phyloP scores from a whole-genome alignment of 2,329 filamentous ascomycete genomes.

The Ophiocordyceps sinensis region DNA sequence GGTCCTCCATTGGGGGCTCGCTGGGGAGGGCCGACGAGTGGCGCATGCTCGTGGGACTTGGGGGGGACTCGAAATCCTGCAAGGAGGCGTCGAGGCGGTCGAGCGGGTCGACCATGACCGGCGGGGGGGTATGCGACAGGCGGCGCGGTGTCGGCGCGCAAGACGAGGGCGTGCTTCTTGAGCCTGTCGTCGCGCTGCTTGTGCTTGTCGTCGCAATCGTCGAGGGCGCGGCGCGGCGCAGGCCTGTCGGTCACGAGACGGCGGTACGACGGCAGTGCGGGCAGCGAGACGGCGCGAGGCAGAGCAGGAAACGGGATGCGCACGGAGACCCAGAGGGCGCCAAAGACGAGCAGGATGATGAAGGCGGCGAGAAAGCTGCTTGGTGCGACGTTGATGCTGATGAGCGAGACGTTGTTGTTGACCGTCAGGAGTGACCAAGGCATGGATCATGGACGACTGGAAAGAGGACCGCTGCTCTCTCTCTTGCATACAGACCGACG shows the following conservation, averaged over 20 bases:
- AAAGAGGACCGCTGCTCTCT: background rate
- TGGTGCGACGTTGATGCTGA: slow-evolving; percentile 44
- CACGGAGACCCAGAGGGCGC: slow-evolving; percentile 29
- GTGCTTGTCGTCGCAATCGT: slow-evolving; percentile 4
- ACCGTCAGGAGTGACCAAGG: slow-evolving; percentile 44
- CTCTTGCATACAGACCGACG: background rate
- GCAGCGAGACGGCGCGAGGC: slow-evolving; percentile 4
- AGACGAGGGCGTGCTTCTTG: slow-evolving; percentile 10
- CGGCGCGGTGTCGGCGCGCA: slow-evolving; percentile 16
- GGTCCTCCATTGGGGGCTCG: slow-evolving; percentile 20
- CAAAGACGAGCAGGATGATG: slow-evolving; percentile 33
- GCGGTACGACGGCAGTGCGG: slow-evolving; percentile 3
- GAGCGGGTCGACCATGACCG: slow-evolving; percentile 18
- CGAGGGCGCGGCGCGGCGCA: slow-evolving; percentile 10
- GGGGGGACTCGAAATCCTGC: slow-evolving; percentile 39
- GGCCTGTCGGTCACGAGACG: slow-evolving; percentile 12
- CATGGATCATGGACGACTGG: slow-evolving; percentile 24
- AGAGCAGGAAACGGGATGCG: slow-evolving; percentile 17
- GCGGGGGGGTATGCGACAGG: slow-evolving; percentile 6
- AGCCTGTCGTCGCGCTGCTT: too few relatives aligned
- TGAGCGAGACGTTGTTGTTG: slow-evolving; percentile 45
- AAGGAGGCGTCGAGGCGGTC: slow-evolving; percentile 36
- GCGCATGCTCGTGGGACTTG: slow-evolving; percentile 17
- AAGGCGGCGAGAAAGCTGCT: slow-evolving; percentile 41
- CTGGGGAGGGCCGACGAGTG: slow-evolving; percentile 18